A percentile compares a stretch with the other conserved stretches of the same genome.
Evolutionary conservation across 2,329 filamentous ascomycete genomes (phyloP).

Genomic region (Pseudogymnoascus verrucosus): DNA sequence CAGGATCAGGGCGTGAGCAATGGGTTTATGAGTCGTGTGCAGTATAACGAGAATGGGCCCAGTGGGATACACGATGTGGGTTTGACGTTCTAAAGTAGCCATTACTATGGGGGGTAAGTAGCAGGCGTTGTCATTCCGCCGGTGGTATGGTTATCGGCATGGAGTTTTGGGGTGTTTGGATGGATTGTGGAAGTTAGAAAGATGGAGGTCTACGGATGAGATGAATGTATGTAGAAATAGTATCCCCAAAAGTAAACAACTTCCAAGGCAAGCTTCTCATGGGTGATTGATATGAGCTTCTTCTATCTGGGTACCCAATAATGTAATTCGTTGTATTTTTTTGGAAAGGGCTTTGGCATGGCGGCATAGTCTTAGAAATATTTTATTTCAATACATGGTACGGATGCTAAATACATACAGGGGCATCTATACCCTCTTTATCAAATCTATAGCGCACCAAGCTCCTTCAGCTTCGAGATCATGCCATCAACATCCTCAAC

Average conservation of each 20-base stretch:
- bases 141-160: conserved; percentile 8
- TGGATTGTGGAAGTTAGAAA: neutral
- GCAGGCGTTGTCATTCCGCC: conserved; percentile 4
- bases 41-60: conserved; percentile 29
- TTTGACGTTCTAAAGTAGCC: neutral
- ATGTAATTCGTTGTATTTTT: neutral
- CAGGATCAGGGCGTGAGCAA: conserved; percentile 54
- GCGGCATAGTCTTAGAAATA: neutral
- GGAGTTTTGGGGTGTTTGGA: conserved; percentile 2
- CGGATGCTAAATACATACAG: conserved; percentile 4
- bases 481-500: conserved; percentile 96
- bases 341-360: neutral
- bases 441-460: conserved; percentile 65
- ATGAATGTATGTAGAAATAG: conserved; percentile 9
- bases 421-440: conserved; percentile 2
- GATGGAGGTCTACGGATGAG: conserved; percentile 6
- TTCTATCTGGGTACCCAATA: too few species aligned
- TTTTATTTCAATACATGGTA: conserved; percentile 1
- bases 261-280: neutral
- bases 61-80: conserved; percentile 23
- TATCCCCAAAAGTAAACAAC: conserved; percentile 7
- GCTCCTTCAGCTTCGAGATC: conserved; percentile 86
- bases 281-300: neutral
- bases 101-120: neutral
- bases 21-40: conserved; percentile 55